Evolutionary conservation across 306 rosid species (phyloP), one percentile per base, ranked within the genome.

Genomic region (Acacia melanoxylon): DNA sequence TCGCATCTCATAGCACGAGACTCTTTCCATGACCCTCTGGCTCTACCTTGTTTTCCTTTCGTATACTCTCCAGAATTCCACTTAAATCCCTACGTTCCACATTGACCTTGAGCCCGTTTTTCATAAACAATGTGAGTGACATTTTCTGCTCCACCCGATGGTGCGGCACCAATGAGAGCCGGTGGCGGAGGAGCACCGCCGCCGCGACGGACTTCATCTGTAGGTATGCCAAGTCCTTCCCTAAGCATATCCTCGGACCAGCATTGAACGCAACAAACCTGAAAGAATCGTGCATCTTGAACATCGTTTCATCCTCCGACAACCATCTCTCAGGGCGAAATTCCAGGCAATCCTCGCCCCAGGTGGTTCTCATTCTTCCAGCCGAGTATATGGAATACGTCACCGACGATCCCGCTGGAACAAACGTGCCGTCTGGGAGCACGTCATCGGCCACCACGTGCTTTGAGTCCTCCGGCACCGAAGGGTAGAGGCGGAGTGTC

Each of bases 231-330:
- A 95, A 80, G 80, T 95, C 99, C 82, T 90, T 95, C 62, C 99
- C 99, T 16, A 95, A 83, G 29, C 99, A 95, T 35, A 91, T 92
- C 73, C 99, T 93, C 4, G 99, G 99, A 54, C 99, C 99, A n/a
- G 98, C 98, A 70, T 92, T 95, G 82, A 95, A 95, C 0, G 99
- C 92, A 44, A 93, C 92, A 85, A 87, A 95, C 84, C 88, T 95
- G 83, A 86, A 93, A 77, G 95, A 73, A 56, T 92, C 97, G 56
- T 91, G 92, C 90, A 76, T 86, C 16, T 51, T 69, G 84, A 94
- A 91, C 68, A 48, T 90, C 52, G 74, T 85, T 4, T 94, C 97
- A 40, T 92, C 97, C 62, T 14, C 15, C 15, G 94, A 78, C 51
- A 94, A n/a, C 98, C 98, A 94, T 88, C 97, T 87, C 75, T 94